These are phyloP conservation scores for Yamadazyma ubonensis DNA, from an alignment of 805 yeast species.

Conservation along the genomic window DNA sequence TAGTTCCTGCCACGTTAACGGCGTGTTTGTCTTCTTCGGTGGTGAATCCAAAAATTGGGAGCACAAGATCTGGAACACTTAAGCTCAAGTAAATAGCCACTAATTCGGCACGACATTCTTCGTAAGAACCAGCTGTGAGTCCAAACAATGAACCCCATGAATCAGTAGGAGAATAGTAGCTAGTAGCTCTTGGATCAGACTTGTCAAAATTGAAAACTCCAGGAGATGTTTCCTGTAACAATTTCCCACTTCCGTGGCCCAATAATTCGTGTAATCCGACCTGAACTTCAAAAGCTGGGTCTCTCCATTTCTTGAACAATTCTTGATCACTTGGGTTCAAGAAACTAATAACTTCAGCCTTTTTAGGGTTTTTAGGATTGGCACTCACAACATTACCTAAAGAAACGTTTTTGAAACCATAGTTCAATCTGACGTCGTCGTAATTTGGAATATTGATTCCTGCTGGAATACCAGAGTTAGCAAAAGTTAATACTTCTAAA, in stretches of 20 bases:
- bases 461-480: conserved; percentile 89
- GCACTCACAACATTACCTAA: conserved; percentile 83
- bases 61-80: conserved; percentile 54
- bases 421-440: conserved; percentile 79
- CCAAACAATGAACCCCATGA: conserved; percentile 92
- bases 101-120: conserved; percentile 90
- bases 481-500: conserved; percentile 83
- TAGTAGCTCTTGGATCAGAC: conserved; percentile 53
- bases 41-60: conserved; percentile 70
- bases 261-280: conserved; percentile 90
- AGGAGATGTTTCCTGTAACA: conserved; percentile 54
- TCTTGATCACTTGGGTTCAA: conserved; percentile 52
- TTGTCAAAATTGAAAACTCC: conserved; percentile 73
- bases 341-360: conserved; percentile 68
- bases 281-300: conserved; percentile 86
- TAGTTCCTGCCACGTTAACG: conserved; percentile 63
- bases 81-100: conserved; percentile 82
- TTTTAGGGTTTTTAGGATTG: conserved; percentile 57
- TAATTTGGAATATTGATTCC: conserved; percentile 93
- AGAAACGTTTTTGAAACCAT: conserved; percentile 88
- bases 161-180: conserved; percentile 76
- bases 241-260: conserved; percentile 90
- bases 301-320: conserved; percentile 66
- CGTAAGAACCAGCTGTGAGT: conserved; percentile 79
- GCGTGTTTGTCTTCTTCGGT: conserved; percentile 58